These are phyloP conservation scores for Candida maesae DNA, from an alignment of 805 yeast species.

Conservation along the genomic window DNA sequence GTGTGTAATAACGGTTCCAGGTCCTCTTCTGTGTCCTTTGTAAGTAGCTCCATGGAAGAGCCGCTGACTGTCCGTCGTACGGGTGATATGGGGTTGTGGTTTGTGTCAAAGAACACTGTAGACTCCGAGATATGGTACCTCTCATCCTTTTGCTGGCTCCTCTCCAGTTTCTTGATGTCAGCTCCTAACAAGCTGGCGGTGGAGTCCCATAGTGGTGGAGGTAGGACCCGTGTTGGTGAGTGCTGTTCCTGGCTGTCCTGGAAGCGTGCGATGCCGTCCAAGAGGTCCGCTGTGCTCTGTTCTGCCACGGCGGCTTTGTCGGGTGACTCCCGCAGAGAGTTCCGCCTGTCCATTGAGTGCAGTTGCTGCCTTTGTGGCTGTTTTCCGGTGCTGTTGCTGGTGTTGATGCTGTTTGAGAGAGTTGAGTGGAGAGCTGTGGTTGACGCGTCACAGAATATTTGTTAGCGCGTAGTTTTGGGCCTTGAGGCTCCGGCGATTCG, in stretches of 20 bases:
- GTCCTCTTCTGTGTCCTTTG: constrained; percentile 3
- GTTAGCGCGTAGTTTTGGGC: no score
- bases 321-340: constrained; percentile 7
- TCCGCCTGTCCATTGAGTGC: constrained; percentile 7
- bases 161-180: constrained; percentile 9
- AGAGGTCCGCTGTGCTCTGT: constrained; percentile 11
- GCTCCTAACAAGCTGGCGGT: constrained; percentile 14
- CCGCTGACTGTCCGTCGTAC: constrained; percentile 22
- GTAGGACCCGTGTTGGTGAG: constrained; percentile 3
- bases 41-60: constrained; percentile 19
- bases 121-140: constrained; percentile 21
- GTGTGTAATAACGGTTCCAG: no score
- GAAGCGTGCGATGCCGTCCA: constrained; percentile 14
- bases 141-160: neutral
- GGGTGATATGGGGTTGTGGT: constrained; percentile 17
- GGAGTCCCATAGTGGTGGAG: constrained; percentile 14
- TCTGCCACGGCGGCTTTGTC: constrained; percentile 3
- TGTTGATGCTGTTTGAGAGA: no score
- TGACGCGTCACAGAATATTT: no score
- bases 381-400: neutral
- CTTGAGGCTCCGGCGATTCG: no score
- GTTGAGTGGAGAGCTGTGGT: no score
- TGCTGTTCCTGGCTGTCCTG: constrained; percentile 5
- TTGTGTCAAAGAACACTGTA: constrained; percentile 15
- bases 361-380: neutral